Conservation (phyloP, 345 rosid species). For the Capsella bursapastoris region DNA sequence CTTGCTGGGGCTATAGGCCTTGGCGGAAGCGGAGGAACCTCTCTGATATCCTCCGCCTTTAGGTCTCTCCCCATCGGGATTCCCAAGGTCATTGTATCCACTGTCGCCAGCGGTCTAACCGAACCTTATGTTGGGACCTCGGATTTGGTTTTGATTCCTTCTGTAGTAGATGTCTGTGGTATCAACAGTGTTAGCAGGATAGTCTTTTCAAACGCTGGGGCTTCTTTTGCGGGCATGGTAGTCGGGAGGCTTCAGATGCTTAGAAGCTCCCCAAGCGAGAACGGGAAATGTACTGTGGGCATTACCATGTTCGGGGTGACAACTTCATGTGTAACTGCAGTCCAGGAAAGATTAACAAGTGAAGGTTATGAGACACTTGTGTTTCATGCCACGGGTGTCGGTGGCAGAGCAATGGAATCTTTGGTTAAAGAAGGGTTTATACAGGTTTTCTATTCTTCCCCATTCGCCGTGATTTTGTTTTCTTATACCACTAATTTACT, state of each 20-base stretch:
- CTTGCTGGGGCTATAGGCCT: conserved; percentile 77
- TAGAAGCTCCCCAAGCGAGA: conserved; percentile 10
- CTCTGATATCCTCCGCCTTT: conserved; percentile 74
- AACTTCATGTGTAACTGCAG: conserved; percentile 77
- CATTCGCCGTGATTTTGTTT: not conserved
- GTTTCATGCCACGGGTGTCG: conserved; percentile 95
- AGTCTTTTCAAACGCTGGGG: conserved; percentile 81
- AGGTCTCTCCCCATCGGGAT: conserved; percentile 73
- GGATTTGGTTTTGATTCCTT: conserved; percentile 80
- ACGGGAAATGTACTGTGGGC: conserved; percentile 64
- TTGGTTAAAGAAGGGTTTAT: conserved; percentile 79
- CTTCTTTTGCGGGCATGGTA: conserved; percentile 96
- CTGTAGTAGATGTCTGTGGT: conserved; percentile 89
- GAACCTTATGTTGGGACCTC: conserved; percentile 82
- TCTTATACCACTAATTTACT: conserved; percentile 2
- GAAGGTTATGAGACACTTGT: conserved; percentile 85
- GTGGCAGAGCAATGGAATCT: conserved; percentile 95
- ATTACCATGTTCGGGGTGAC: conserved; percentile 97
- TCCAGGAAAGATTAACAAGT: conserved; percentile 62
- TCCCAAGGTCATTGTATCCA: conserved; percentile 85
- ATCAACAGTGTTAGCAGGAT: conserved; percentile 83
- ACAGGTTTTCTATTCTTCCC: conserved; percentile 53
- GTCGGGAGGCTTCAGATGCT: conserved; percentile 53
- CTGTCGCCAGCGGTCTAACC: conserved; percentile 90
- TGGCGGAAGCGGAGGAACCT: conserved; percentile 94